Evolutionary conservation across 306 rosid genomes (phyloP).

Genomic region (Canavalia gladiata): DNA sequence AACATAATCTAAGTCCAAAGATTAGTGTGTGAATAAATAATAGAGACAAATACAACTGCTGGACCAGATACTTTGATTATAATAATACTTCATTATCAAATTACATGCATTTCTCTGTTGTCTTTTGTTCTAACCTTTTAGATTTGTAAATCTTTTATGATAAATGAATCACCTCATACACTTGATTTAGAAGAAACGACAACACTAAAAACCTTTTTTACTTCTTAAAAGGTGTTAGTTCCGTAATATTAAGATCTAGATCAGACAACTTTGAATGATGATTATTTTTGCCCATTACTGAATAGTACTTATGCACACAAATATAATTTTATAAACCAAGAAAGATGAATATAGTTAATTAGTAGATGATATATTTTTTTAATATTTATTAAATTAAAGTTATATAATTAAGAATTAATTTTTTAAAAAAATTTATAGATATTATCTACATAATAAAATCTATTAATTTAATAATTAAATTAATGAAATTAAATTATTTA

Average conservation of each 20-base stretch:
- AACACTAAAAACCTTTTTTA: not conserved
- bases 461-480: no score
- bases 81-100: constrained; percentile 7
- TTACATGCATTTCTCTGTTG: not conserved
- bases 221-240: not conserved
- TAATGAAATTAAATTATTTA: no score
- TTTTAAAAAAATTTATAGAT: no score
- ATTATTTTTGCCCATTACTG: not conserved
- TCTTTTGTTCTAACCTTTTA: constrained; percentile 14
- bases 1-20: constrained; percentile 2
- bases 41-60: not conserved
- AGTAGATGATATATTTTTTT: no score
- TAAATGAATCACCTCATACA: constrained; percentile 30
- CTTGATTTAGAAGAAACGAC: constrained; percentile 38
- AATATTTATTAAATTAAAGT: no score
- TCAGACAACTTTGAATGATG: not conserved
- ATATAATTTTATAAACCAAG: no score
- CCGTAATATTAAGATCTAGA: not conserved
- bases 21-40: not conserved
- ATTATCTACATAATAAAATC: no score
- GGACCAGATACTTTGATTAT: constrained; percentile 30
- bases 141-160: not conserved
- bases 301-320: not conserved
- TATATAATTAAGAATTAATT: no score
- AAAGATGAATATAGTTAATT: no score